Percentiles rank a stretch among this genome's conserved stretches.
These are phyloP conservation scores for Luffa aegyptiaca DNA, from an alignment of 306 rosid species.

Conservation along the genomic window DNA sequence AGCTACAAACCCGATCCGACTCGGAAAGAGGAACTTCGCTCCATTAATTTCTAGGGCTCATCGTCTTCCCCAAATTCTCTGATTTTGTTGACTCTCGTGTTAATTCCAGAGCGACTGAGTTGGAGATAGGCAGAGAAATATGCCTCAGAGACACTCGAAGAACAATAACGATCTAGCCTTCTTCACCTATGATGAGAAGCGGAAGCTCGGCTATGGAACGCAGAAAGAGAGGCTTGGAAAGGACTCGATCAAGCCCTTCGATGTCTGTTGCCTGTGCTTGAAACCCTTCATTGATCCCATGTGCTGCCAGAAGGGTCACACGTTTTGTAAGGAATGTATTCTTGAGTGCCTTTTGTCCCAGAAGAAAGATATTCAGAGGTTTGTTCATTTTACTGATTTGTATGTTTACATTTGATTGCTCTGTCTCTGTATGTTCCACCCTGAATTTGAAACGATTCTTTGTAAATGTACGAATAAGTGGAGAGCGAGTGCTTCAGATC, in stretches of 20 bases:
- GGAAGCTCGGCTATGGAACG: conserved; percentile 84
- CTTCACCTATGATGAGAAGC: conserved; percentile 98
- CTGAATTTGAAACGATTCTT: not conserved
- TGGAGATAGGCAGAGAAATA: conserved; percentile 12
- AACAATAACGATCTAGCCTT: conserved; percentile 96
- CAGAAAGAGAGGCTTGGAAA: conserved; percentile 88
- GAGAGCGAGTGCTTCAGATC: not conserved
- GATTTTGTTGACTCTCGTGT: not conserved
- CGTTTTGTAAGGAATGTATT: conserved; percentile 86
- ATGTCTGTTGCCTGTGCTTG: conserved; percentile 84
- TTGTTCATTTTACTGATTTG: not conserved
- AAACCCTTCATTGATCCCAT: conserved; percentile 81
- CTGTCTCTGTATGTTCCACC: not conserved
- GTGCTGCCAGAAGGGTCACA: conserved; percentile 86
- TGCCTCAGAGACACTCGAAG: conserved; percentile 99
- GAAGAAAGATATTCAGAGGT: conserved; percentile 96
- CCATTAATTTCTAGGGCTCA: not conserved
- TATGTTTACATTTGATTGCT: not conserved
- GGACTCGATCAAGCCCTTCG: conserved; percentile 95
- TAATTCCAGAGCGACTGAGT: not conserved
- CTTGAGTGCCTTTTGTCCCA: conserved; percentile 77
- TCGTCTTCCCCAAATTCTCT: not conserved
- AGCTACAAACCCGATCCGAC: not conserved
- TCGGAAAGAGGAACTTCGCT: not conserved
- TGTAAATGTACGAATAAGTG: not conserved